Evolutionary conservation across 2,329 filamentous ascomycete genomes (phyloP).

Genomic region (Lasiodiplodia theobromae): DNA sequence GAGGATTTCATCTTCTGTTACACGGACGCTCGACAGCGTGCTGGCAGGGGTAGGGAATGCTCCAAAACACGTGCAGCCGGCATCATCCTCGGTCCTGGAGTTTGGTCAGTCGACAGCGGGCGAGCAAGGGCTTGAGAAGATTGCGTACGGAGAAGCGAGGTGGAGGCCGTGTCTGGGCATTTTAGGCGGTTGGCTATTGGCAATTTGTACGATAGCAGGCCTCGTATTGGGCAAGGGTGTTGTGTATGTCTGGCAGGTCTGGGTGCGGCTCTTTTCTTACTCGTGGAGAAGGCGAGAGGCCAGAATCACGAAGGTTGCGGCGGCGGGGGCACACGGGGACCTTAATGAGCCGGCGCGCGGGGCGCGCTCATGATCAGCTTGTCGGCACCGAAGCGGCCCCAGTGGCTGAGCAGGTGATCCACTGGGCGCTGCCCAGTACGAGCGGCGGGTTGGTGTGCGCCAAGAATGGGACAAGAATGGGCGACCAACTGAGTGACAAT

Average conservation of each 20-base stretch:
- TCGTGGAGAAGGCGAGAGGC: slow-evolving; percentile 14
- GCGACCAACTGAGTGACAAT: not conserved
- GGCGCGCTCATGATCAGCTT: slow-evolving; percentile 17
- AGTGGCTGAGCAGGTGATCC: slow-evolving; percentile 19
- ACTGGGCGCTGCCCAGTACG: slow-evolving; percentile 7
- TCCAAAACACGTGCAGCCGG: not conserved
- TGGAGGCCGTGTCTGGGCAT: not conserved
- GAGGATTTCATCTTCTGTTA: slow-evolving; percentile 12
- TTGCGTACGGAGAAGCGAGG: slow-evolving; percentile 12
- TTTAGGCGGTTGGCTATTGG: not conserved
- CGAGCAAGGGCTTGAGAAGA: not conserved
- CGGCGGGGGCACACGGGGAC: slow-evolving; percentile 9
- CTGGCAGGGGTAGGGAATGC: slow-evolving; percentile 2
- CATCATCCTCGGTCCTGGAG: slow-evolving; percentile 5
- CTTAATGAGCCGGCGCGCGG: slow-evolving; percentile 16
- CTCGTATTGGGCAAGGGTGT: slow-evolving; percentile 1
- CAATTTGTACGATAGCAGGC: not conserved
- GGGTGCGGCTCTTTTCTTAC: slow-evolving; percentile 13
- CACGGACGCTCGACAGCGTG: slow-evolving; percentile 8
- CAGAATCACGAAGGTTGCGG: slow-evolving; percentile 4
- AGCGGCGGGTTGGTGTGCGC: slow-evolving; percentile 8
- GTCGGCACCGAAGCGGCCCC: slow-evolving; percentile 10
- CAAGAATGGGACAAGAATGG: slow-evolving; percentile 2
- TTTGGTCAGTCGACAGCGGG: not conserved
- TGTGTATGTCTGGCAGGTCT: slow-evolving; percentile 10